Conservation (phyloP, 345 rosid genomes). For the Noccaea bulbosa region DNA sequence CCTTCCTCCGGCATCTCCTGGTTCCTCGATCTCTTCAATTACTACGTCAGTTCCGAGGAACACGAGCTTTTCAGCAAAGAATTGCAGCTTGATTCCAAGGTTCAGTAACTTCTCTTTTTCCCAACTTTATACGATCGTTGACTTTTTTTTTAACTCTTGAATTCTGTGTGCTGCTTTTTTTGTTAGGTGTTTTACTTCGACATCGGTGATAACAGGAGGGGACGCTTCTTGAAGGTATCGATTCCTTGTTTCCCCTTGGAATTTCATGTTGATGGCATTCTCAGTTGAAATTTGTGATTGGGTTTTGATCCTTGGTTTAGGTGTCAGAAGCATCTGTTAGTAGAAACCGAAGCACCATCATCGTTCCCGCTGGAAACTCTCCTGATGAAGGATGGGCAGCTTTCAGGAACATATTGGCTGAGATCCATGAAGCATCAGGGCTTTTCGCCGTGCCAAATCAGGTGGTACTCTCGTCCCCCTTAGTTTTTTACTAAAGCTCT, state of each 20-base stretch:
- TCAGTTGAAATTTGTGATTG: slow-evolving; percentile 11
- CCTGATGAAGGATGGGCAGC: slow-evolving; percentile 98
- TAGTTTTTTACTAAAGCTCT: background rate
- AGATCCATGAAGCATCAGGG: slow-evolving; percentile 82
- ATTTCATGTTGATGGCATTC: background rate
- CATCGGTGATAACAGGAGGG: slow-evolving; percentile 94
- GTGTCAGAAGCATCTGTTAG: slow-evolving; percentile 96
- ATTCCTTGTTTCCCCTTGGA: background rate
- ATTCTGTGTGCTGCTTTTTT: background rate
- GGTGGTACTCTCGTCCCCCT: slow-evolving; percentile 36
- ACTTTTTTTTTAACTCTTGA: slow-evolving; percentile 4
- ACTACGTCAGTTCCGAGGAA: slow-evolving; percentile 89
- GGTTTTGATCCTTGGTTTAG: slow-evolving; percentile 47
- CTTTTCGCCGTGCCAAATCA: slow-evolving; percentile 75
- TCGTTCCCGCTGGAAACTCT: slow-evolving; percentile 88
- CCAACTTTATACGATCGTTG: slow-evolving; percentile 24
- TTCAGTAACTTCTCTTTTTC: background rate
- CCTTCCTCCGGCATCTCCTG: slow-evolving; percentile 97
- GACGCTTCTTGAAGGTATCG: slow-evolving; percentile 88
- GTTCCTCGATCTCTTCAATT: slow-evolving; percentile 98
- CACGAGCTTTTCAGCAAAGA: slow-evolving; percentile 93
- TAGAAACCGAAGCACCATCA: slow-evolving; percentile 94
- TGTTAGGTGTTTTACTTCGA: slow-evolving; percentile 91
- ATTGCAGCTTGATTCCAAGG: slow-evolving; percentile 97
- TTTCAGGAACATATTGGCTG: slow-evolving; percentile 89